Percentiles rank a stretch among this genome's conserved stretches.
Conservation (phyloP, 345 rosid genomes). For the Bruguiera sexangula region DNA sequence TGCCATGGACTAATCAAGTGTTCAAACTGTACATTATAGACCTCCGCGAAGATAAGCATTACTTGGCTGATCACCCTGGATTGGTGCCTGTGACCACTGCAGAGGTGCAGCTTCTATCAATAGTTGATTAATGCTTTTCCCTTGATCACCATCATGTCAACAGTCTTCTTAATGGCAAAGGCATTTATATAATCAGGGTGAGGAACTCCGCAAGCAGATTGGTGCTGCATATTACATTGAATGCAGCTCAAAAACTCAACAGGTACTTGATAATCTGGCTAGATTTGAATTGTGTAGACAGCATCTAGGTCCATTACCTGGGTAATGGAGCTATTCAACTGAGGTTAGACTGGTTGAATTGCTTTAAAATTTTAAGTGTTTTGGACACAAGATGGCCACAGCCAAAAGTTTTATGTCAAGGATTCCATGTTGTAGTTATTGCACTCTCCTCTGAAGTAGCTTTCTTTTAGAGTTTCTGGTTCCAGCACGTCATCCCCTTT, state of each 20-base stretch:
- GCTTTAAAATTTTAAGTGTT: not conserved
- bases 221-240: slow-evolving; percentile 91
- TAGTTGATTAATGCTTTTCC: slow-evolving; percentile 1
- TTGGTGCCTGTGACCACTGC: slow-evolving; percentile 82
- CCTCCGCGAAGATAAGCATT: slow-evolving; percentile 95
- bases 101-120: slow-evolving; percentile 49
- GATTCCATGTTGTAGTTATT: not conserved
- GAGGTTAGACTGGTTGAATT: slow-evolving; percentile 4
- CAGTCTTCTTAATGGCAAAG: slow-evolving; percentile 3
- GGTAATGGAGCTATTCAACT: not conserved
- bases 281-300: not conserved
- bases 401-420: not conserved
- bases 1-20: slow-evolving; percentile 18
- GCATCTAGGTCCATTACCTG: slow-evolving; percentile 1
- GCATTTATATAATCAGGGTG: slow-evolving; percentile 54
- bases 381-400: not conserved
- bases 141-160: slow-evolving; percentile 3
- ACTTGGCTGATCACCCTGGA: slow-evolving; percentile 95
- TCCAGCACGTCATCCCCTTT: not conserved
- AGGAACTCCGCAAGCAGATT: slow-evolving; percentile 88
- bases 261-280: slow-evolving; percentile 45
- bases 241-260: slow-evolving; percentile 99
- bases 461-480: not conserved
- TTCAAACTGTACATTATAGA: slow-evolving; percentile 45
- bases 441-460: not conserved